A percentile compares a stretch with the other conserved stretches of the same genome.
These are phyloP conservation scores for Starmerella floris DNA, from an alignment of 805 yeast species.

Conservation along the genomic window DNA sequence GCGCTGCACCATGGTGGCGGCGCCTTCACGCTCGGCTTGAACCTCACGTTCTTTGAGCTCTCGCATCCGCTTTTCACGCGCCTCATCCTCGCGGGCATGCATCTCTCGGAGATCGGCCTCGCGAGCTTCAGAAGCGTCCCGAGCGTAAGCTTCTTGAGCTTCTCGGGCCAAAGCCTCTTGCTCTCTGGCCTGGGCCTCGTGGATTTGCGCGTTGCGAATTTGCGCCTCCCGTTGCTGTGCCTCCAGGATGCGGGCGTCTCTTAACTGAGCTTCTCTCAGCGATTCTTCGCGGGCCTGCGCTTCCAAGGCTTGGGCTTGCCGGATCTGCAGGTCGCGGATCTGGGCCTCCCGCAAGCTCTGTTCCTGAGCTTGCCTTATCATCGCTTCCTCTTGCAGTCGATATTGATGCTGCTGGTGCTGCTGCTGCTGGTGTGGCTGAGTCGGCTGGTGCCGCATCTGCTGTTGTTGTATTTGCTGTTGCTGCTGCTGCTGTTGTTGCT, in stretches of 20 bases:
- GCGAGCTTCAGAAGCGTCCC: not conserved
- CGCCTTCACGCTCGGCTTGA: conserved; percentile 11
- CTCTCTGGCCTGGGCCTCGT: conserved; percentile 1
- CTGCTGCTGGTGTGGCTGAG: not conserved
- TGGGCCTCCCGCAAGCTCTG: not conserved
- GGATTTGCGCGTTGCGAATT: not conserved
- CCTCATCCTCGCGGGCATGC: not conserved
- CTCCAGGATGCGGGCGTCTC: not conserved
- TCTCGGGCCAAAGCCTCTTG: not conserved
- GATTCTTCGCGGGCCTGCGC: not conserved
- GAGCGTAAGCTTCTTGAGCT: not conserved
- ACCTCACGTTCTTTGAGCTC: not conserved
- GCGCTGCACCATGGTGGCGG: conserved; percentile 19
- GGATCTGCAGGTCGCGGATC: not conserved
- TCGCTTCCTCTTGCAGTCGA: not conserved
- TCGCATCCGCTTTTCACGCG: not conserved
- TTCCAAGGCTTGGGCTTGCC: not conserved
- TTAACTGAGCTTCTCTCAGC: not conserved
- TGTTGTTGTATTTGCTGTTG: not conserved
- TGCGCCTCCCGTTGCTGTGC: conserved; percentile 1
- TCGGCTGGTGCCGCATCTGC: not conserved
- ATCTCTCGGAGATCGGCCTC: not conserved
- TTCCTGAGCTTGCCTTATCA: not conserved
- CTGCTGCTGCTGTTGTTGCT: not conserved
- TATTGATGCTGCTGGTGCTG: not conserved